phyloP scores from a whole-genome alignment of 2,329 filamentous ascomycete genomes.

The Pseudogymnoascus sp. region DNA sequence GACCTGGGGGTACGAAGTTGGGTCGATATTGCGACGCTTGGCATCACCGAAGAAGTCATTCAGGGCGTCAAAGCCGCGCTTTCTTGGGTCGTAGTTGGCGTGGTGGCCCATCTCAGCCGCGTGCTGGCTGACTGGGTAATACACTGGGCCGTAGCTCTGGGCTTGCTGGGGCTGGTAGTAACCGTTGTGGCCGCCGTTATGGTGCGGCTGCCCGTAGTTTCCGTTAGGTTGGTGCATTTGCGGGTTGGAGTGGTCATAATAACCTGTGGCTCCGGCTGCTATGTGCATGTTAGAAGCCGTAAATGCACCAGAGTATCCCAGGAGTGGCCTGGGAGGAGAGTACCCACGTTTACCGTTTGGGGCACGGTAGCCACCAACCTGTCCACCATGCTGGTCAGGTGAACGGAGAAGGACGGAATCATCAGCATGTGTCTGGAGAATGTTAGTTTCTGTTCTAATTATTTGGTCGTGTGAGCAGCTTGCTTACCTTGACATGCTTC shows the following conservation, averaged over 20 bases:
- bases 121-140: constrained; percentile 61
- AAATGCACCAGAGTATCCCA: constrained; percentile 13
- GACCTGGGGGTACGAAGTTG: constrained; percentile 81
- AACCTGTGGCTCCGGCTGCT: constrained; percentile 30
- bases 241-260: constrained; percentile 53
- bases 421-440: constrained; percentile 71
- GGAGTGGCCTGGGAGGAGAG: constrained; percentile 18
- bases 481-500: constrained; percentile 86
- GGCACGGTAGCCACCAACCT: constrained; percentile 39
- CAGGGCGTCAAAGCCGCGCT: constrained; percentile 77
- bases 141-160: constrained; percentile 67
- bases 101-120: constrained; percentile 60
- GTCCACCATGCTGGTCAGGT: constrained; percentile 24
- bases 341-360: constrained; percentile 43
- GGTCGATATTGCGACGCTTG: constrained; percentile 86
- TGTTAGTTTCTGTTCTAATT: constrained; percentile 19
- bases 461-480: neutral
- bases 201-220: constrained; percentile 44
- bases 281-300: constrained; percentile 27
- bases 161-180: constrained; percentile 46
- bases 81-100: constrained; percentile 58
- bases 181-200: constrained; percentile 38
- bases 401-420: constrained; percentile 63
- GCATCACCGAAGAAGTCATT: constrained; percentile 92
- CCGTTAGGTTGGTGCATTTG: constrained; percentile 49